Conservation (phyloP, 2,329 filamentous ascomycete species). For the Claviceps lovelessii region DNA sequence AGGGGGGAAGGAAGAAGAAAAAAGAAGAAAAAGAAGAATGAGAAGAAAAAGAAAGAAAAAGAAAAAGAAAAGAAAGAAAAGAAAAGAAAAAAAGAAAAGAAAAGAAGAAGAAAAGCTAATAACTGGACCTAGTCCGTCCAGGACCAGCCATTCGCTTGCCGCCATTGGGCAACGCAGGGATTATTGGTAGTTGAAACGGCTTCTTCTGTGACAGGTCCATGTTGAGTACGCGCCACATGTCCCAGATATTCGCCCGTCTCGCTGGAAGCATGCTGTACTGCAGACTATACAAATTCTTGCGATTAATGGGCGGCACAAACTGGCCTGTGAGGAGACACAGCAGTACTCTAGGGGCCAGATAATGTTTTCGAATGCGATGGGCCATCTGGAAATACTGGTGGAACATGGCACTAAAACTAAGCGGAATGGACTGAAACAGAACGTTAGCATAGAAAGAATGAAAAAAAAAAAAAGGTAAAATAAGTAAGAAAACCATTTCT, state of each 20-base stretch:
- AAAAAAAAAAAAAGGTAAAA: neutral
- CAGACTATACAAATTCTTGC: conserved; percentile 86
- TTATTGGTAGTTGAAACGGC: conserved; percentile 22
- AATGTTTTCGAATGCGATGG: conserved; percentile 84
- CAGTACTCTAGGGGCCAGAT: conserved; percentile 76
- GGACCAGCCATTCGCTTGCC: conserved; percentile 16
- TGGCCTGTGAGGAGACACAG: conserved; percentile 78
- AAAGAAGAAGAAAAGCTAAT: neutral
- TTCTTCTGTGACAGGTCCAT: conserved; percentile 31
- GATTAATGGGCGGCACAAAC: conserved; percentile 88
- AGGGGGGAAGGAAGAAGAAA: neutral
- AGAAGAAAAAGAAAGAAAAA: neutral
- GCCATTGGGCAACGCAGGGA: conserved; percentile 19
- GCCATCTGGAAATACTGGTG: conserved; percentile 94
- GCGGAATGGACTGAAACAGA: conserved; percentile 58
- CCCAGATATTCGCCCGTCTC: conserved; percentile 60
- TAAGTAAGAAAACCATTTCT: neutral
- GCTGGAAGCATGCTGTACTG: conserved; percentile 97
- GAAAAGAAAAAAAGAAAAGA: neutral
- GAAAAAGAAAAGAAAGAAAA: neutral
- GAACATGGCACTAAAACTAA: conserved; percentile 88
- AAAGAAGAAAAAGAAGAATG: neutral
- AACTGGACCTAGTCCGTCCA: conserved; percentile 13
- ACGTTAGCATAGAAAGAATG: neutral
- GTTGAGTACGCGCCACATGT: conserved; percentile 69